Conservation (phyloP, 352 stramenopile species). For the Globisporangium lucens region DNA sequence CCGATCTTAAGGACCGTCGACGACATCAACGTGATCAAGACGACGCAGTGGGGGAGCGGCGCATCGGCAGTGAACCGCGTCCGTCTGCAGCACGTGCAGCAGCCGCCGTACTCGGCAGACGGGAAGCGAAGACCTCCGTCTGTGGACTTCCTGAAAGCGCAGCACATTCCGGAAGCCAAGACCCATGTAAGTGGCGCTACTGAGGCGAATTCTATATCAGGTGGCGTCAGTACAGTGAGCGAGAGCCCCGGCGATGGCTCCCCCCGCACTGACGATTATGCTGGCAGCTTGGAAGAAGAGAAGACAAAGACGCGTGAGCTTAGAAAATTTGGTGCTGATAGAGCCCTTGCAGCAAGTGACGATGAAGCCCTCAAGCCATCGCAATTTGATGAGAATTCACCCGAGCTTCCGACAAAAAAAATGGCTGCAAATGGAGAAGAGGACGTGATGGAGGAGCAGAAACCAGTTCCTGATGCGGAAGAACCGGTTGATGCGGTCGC, state of each 20-base stretch:
- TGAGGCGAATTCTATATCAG: not conserved
- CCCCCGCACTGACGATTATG: not conserved
- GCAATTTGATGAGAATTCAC: not conserved
- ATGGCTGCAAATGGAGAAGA: conserved; percentile 1
- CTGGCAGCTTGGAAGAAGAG: not conserved
- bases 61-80: not conserved
- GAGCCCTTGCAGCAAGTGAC: not conserved
- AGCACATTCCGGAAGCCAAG: not conserved
- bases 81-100: conserved; percentile 13
- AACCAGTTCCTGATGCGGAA: not conserved
- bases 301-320: not conserved
- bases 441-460: not conserved
- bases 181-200: not conserved
- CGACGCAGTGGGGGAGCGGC: conserved; percentile 15
- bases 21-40: conserved; percentile 27
- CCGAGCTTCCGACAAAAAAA: not conserved
- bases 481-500: not conserved
- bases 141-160: conserved; percentile 6
- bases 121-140: conserved; percentile 13
- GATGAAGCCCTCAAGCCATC: too few relatives aligned
- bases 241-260: not conserved
- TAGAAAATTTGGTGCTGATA: not conserved
- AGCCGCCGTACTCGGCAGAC: conserved; percentile 24
- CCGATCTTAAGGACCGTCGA: conserved; percentile 18
- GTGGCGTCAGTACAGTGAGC: not conserved